Percentiles rank a stretch among this genome's conserved stretches.
phyloP scores from a whole-genome alignment of 1,139 yeast genomes.

The Magnusiomyces tetraspermus region DNA sequence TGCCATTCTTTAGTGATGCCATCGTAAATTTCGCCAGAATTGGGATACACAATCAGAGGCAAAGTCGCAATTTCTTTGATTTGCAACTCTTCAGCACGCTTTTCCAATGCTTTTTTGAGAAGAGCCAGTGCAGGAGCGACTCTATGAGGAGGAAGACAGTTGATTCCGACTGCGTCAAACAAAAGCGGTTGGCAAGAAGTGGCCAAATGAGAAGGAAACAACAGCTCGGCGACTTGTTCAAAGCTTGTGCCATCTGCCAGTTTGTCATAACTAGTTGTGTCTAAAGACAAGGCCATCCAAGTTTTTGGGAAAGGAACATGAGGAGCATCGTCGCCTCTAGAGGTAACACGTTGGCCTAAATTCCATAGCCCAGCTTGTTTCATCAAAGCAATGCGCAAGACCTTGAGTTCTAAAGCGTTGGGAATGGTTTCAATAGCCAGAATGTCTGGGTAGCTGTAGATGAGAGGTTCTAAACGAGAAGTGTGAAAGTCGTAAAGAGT shows the following conservation, averaged over 20 bases:
- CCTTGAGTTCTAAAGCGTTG: slow-evolving; percentile 40
- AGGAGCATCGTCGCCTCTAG: not conserved
- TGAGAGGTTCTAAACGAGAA: slow-evolving; percentile 38
- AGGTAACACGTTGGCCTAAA: too few species aligned
- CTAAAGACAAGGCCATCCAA: slow-evolving; percentile 11
- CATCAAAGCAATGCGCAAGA: slow-evolving; percentile 24
- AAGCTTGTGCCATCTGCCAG: slow-evolving; percentile 38
- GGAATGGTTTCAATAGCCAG: slow-evolving; percentile 65
- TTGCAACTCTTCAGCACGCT: too few species aligned
- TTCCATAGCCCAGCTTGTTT: not conserved
- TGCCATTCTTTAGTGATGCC: slow-evolving; percentile 8
- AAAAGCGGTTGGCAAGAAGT: slow-evolving; percentile 3
- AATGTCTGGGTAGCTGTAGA: slow-evolving; percentile 39
- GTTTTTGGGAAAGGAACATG: not conserved
- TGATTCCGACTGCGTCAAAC: slow-evolving; percentile 37
- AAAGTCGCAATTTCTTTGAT: slow-evolving; percentile 11
- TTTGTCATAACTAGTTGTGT: slow-evolving; percentile 14
- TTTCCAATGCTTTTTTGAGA: not conserved
- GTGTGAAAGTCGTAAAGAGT: slow-evolving; percentile 37
- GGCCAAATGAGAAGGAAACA: not conserved
- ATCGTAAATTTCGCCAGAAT: slow-evolving; percentile 40
- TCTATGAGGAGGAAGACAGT: slow-evolving; percentile 35
- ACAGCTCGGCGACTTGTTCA: slow-evolving; percentile 18
- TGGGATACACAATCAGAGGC: slow-evolving; percentile 44
- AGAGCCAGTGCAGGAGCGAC: slow-evolving; percentile 24